Percentiles rank a stretch among this genome's conserved stretches.
Evolutionary conservation across 169 alveolate species (phyloP).

Genomic region (Prorocentrum cordatum): DNA sequence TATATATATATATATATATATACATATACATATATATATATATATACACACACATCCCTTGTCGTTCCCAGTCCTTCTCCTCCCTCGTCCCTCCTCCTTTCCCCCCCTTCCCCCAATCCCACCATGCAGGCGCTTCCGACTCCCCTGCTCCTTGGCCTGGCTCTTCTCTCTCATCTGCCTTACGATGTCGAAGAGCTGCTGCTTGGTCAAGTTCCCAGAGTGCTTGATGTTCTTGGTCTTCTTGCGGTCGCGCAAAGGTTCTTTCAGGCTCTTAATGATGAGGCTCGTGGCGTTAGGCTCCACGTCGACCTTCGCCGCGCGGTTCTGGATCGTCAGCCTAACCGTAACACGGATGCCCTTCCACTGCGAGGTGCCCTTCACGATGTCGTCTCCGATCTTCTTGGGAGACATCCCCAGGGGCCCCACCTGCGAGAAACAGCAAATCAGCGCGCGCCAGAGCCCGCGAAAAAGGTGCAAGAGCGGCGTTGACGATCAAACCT

Average conservation of each 20-base stretch:
- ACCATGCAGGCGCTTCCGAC: too few relatives aligned
- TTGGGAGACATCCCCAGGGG: conserved; percentile 89
- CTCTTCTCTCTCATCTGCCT: conserved; percentile 61
- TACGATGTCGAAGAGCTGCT: conserved; percentile 15
- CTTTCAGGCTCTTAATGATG: conserved; percentile 82
- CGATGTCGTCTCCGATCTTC: conserved; percentile 96
- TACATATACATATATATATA: too few relatives aligned
- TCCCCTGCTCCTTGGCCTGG: conserved; percentile 44
- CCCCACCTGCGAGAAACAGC: conserved; percentile 94
- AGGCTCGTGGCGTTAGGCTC: conserved; percentile 94
- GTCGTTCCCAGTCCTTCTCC: too few relatives aligned
- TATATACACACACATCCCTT: too few relatives aligned
- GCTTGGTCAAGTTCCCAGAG: not conserved
- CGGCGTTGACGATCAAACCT: too few relatives aligned
- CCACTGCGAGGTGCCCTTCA: conserved; percentile 92
- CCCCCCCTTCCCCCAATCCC: too few relatives aligned
- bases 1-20: too few relatives aligned
- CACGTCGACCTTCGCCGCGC: conserved; percentile 86
- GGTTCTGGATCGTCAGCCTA: conserved; percentile 75
- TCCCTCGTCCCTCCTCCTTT: too few relatives aligned
- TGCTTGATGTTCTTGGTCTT: conserved; percentile 66
- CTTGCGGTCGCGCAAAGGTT: conserved; percentile 51
- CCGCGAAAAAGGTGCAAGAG: too few relatives aligned
- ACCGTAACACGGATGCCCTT: conserved; percentile 88
- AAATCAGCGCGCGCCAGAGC: conserved; percentile 79